Base-by-base conservation (phyloP, 805 yeast species). In the Suhomyces faveliae region DNA sequence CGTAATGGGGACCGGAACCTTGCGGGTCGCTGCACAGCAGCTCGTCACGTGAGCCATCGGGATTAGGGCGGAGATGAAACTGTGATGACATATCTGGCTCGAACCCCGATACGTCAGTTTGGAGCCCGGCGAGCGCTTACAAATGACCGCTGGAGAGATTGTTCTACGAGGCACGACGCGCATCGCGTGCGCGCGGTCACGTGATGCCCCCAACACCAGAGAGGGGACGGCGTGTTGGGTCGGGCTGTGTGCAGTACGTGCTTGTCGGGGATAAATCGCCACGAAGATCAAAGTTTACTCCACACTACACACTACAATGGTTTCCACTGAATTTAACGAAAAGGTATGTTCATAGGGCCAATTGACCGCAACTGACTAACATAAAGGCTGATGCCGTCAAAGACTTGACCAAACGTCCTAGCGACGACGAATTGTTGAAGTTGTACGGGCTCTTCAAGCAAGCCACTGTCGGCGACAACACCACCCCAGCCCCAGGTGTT, bases 381-480 rank as follows among this genome's bases (percentile, higher is more conserved):
- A 13, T 11, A n/a, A 48, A 84, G 89, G 98, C 97, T 53, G 83
- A 78, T 51, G 84, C 87, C 46, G 96, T 89, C 58, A 83, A 85
- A 68, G 71, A 77, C 58, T 76, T 94, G 56, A 77, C 89, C 53
- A 76, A 79, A 53, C 86, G 85, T 68, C 97, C 98, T 59, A 67
- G 73, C 58, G 92, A 89, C 70, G 95, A 88, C 62, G 97, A 92
- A 67, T 76, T 91, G 64, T 78, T 92, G 63, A 73, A 84, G 68
- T 78, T 94, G 61, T 94, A 94, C 75, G 97, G 92, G 42, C 78
- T 94, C 60, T 94, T 79, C 85, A 94, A 94, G 74, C 99, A 94
- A 76, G 96, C 98, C 59, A 92, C 97, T 29, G 86, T 85, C 48
- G 99, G 99, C 56, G 99, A 94, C 79, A 89, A 89, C 80, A 70